Evolutionary conservation across 129 eudicot species (phyloP), one percentile per base, ranked within the genome.

Genomic region (Pseudognaphalium luteoalbum): DNA sequence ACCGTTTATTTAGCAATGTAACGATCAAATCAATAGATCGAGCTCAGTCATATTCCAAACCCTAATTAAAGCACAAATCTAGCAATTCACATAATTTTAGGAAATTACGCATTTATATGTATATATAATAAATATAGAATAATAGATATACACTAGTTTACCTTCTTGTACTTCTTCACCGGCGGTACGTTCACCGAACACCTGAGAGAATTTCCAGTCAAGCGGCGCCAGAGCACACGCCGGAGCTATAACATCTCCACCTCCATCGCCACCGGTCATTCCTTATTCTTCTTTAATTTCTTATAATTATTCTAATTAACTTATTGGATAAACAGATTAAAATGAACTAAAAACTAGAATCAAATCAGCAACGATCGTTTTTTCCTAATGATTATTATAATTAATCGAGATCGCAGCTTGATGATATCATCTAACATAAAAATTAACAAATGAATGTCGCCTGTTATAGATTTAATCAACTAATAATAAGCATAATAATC

Each of bases 131-230:
- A 56, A 56, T 11, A 60, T 60, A 9, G 8, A 60, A 60, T 21
- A 21, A 20, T 9, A 20, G 66, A 19, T 5, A 63, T 15, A 34
- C 56, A 60, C 72, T 56, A 71, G 56, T 65, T 73, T 78, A 86
- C 90, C 86, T 81, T 86, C 96, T 41, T 89, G 91, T 56, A 87
- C 92, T 83, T 85, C 89, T 73, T 91, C 96, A 21, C 92, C 97
- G 72, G 92, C 87, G 51, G 88, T 74, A 33, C 89, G 87, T 83
- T 89, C 97, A 47, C 92, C 97, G 19, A 89, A 91, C 17, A 91
- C 97, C 92, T 91, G 96, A 37, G 97, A 87, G 66, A 89, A 91
- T 76, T 84, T 91, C 97, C 97, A 91, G 71, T 91, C 96, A 3
- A 91, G 91, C 89, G 91, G 88, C 86, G 88, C 78, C 47, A 86